These are phyloP conservation scores for Lophiostoma macrostomum DNA, from an alignment of 495 filamentous ascomycete genomes.

Conservation along the genomic window DNA sequence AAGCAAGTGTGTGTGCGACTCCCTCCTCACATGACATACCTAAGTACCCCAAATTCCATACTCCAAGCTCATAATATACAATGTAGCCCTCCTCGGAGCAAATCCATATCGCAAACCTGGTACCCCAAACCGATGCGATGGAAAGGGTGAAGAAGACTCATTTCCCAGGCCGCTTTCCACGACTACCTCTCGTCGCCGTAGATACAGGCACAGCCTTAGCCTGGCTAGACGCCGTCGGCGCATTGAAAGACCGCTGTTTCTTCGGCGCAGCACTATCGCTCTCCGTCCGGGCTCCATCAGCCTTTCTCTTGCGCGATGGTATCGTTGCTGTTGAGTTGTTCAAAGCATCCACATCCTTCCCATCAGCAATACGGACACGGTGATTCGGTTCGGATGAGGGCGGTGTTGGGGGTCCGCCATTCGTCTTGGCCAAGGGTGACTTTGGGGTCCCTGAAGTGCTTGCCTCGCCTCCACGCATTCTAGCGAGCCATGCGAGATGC, in stretches of 20 bases:
- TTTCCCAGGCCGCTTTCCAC: slow-evolving; percentile 10
- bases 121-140: too few species aligned
- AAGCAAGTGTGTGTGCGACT: too few species aligned
- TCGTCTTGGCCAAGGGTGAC: neutral
- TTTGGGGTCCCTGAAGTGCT: neutral
- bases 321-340: neutral
- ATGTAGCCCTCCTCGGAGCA: too few species aligned
- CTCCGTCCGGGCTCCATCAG: slow-evolving; percentile 3
- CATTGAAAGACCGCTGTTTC: slow-evolving; percentile 28
- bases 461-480: slow-evolving; percentile 1
- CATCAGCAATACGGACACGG: neutral
- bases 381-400: slow-evolving; percentile 24
- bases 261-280: slow-evolving; percentile 14
- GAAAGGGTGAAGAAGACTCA: too few species aligned
- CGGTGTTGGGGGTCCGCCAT: slow-evolving; percentile 11
- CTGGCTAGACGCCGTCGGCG: slow-evolving; percentile 29
- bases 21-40: too few species aligned
- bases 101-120: too few species aligned
- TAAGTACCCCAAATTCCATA: too few species aligned
- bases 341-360: neutral
- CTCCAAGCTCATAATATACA: too few species aligned
- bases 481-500: slow-evolving; percentile 13
- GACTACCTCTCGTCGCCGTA: slow-evolving; percentile 19
- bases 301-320: slow-evolving; percentile 24
- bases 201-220: slow-evolving; percentile 2